phyloP scores from a whole-genome alignment of 768 basidiomycete species.

The Russula abietina region DNA sequence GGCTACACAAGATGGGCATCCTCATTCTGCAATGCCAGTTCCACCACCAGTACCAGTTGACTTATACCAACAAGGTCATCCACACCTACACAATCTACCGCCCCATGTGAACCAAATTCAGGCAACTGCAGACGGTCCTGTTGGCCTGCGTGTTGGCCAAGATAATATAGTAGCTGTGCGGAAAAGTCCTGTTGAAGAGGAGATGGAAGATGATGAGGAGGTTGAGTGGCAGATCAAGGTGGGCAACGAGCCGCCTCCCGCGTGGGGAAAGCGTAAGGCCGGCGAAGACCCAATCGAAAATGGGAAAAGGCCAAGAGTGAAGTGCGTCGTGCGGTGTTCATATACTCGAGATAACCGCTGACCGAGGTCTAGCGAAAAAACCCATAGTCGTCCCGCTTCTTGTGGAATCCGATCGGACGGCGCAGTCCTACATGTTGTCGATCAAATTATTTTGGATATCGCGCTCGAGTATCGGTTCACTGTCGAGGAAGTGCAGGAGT shows the following conservation, averaged over 20 bases:
- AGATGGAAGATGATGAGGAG: conserved; percentile 58
- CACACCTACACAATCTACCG: conserved; percentile 14
- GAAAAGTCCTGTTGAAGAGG: conserved; percentile 53
- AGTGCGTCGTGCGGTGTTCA: conserved; percentile 32
- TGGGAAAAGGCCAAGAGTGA: conserved; percentile 40
- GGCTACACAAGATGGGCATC: conserved; percentile 11
- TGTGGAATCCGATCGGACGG: conserved; percentile 9
- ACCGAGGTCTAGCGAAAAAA: conserved; percentile 3
- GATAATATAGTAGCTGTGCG: conserved; percentile 31
- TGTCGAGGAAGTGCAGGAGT: conserved; percentile 69
- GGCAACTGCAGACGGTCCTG: conserved; percentile 24
- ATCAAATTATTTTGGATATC: conserved; percentile 59
- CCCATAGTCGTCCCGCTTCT: background rate
- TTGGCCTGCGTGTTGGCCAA: conserved; percentile 25
- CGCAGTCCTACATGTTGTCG: conserved; percentile 50
- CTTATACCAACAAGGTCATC: conserved; percentile 19
- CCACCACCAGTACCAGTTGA: conserved; percentile 17
- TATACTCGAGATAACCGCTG: background rate
- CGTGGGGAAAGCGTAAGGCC: conserved; percentile 60
- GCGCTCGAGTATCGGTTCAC: conserved; percentile 67
- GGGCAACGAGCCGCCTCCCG: conserved; percentile 56
- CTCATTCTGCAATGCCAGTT: conserved; percentile 15
- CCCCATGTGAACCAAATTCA: conserved; percentile 16
- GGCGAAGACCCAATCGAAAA: conserved; percentile 33
- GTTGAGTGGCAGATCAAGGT: conserved; percentile 62